A percentile compares a stretch with the other conserved stretches of the same genome.
Conservation (phyloP, 768 basidiomycete species). For the Gloeostereum incarnatum region DNA sequence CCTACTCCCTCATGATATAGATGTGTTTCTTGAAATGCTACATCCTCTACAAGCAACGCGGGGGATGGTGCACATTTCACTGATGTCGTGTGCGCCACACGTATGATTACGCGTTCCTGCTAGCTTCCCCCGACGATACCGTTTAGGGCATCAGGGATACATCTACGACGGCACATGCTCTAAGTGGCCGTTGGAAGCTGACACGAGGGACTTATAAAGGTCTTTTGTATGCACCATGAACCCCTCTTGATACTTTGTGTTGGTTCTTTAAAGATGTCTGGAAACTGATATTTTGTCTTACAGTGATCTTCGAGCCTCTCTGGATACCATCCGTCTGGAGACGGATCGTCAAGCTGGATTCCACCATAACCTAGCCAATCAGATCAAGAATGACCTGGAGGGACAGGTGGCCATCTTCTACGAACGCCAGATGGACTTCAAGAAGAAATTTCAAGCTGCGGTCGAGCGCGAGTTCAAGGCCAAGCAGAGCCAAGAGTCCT, state of each 20-base stretch:
- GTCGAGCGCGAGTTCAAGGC: conserved; percentile 90
- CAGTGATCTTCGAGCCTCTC: conserved; percentile 73
- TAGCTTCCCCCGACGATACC: too few relatives aligned
- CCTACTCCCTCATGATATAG: neutral
- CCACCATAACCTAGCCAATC: conserved; percentile 66
- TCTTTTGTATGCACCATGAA: too few relatives aligned
- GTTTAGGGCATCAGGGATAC: too few relatives aligned
- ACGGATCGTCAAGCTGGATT: conserved; percentile 73
- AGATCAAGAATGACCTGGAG: conserved; percentile 73
- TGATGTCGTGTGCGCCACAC: too few relatives aligned
- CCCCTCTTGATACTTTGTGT: too few relatives aligned
- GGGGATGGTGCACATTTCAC: too few relatives aligned
- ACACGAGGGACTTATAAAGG: too few relatives aligned
- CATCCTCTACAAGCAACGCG: neutral
- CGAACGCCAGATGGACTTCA: conserved; percentile 58
- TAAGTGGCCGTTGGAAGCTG: too few relatives aligned
- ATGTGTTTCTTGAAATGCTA: too few relatives aligned
- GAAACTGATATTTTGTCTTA: conserved; percentile 12
- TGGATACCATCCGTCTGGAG: conserved; percentile 75
- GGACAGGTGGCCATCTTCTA: conserved; percentile 50
- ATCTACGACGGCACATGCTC: too few relatives aligned
- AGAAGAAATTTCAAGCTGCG: conserved; percentile 57
- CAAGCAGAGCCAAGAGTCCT: conserved; percentile 77
- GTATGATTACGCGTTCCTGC: too few relatives aligned
- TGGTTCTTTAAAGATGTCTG: too few relatives aligned